Conservation (phyloP, 169 alveolate genomes). For the Theileria parva region DNA sequence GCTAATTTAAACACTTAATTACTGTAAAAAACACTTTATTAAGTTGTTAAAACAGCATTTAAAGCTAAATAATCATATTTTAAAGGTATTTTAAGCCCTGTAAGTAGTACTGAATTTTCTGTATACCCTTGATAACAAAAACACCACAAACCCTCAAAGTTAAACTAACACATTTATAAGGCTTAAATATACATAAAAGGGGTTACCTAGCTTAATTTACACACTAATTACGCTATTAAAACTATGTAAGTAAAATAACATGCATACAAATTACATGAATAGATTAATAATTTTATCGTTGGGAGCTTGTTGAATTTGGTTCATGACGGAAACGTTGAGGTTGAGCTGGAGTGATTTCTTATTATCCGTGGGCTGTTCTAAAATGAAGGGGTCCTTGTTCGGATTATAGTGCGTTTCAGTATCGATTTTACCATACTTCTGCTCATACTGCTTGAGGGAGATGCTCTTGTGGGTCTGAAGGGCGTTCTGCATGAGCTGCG, state of each 20-base stretch:
- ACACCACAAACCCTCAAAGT: no score
- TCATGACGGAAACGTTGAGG: not conserved
- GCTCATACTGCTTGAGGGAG: conserved; percentile 69
- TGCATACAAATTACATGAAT: conserved; percentile 33
- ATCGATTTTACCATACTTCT: conserved; percentile 73
- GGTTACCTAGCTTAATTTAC: not conserved
- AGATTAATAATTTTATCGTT: conserved; percentile 44
- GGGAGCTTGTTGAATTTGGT: conserved; percentile 1
- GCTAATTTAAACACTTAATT: no score
- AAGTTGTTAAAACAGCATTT: no score
- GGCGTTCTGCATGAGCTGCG: conserved; percentile 64
- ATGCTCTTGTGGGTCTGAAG: conserved; percentile 62
- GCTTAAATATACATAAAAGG: no score
- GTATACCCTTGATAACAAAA: no score
- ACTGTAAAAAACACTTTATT: no score
- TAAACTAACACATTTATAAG: no score
- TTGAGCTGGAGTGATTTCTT: conserved; percentile 15
- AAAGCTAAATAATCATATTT: no score
- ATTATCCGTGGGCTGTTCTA: conserved; percentile 36
- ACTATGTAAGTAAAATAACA: not conserved
- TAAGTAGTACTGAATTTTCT: no score
- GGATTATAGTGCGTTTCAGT: conserved; percentile 63
- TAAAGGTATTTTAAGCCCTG: no score
- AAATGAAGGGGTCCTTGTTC: conserved; percentile 60
- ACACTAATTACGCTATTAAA: not conserved